phyloP scores from a whole-genome alignment of 257 asterid genomes.

The Capsicum baccatum region DNA sequence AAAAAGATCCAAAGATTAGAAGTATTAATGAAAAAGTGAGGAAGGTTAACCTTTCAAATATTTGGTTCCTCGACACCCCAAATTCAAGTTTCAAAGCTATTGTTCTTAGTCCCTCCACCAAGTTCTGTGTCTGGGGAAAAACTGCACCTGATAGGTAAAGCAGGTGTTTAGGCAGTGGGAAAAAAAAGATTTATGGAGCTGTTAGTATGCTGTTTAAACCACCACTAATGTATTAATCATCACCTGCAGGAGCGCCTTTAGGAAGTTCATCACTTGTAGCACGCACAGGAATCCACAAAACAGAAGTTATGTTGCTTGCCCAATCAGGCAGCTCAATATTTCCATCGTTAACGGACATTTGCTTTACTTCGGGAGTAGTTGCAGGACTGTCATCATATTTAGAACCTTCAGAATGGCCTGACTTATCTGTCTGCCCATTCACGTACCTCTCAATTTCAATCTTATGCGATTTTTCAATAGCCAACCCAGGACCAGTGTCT shows the following conservation, averaged over 20 bases:
- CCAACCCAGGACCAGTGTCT: conserved; percentile 96
- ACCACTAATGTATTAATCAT: conserved; percentile 35
- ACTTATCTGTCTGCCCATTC: conserved; percentile 41
- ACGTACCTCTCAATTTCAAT: conserved; percentile 84
- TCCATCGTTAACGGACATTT: conserved; percentile 67
- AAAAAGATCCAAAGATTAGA: background rate
- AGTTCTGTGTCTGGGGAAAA: conserved; percentile 72
- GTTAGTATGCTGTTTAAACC: conserved; percentile 9
- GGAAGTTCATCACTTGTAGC: conserved; percentile 79
- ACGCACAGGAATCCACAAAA: conserved; percentile 83
- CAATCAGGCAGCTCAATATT: conserved; percentile 81
- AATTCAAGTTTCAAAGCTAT: conserved; percentile 95
- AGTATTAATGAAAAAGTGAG: conserved; percentile 28
- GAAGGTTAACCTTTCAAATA: conserved; percentile 74
- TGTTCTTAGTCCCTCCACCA: conserved; percentile 95
- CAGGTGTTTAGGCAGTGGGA: conserved; percentile 28
- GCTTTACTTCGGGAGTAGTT: conserved; percentile 51
- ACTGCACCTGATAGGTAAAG: conserved; percentile 56
- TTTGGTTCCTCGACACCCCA: conserved; percentile 91
- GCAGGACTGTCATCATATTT: conserved; percentile 39
- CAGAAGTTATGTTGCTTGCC: conserved; percentile 82
- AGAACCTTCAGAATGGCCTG: conserved; percentile 36
- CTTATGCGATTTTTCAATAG: conserved; percentile 65
- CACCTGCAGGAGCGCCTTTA: conserved; percentile 90
- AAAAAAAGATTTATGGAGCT: background rate